phyloP scores from a whole-genome alignment of 179 eudicot genomes.

The Heliamphora pulchella region DNA sequence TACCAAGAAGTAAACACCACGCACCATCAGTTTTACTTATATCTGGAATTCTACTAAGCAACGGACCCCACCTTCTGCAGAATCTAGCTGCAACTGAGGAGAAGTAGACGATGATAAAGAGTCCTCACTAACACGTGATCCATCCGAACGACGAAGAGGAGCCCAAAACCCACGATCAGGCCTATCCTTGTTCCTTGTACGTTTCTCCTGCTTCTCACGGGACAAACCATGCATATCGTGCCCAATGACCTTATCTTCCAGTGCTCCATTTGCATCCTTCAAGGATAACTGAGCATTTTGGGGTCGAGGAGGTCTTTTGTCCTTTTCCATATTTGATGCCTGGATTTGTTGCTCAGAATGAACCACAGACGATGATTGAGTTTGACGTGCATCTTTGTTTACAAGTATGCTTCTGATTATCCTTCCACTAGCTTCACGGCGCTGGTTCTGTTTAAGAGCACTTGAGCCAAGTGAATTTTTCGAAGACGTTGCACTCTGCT shows the following conservation, averaged over 20 bases:
- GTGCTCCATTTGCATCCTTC: conserved; percentile 48
- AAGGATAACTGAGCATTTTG: conserved; percentile 28
- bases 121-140: conserved; percentile 52
- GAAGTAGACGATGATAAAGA: conserved; percentile 34
- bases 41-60: not conserved
- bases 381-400: conserved; percentile 57
- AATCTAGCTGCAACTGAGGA: conserved; percentile 34
- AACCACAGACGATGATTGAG: conserved; percentile 37
- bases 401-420: conserved; percentile 72
- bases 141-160: conserved; percentile 75
- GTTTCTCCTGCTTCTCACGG: conserved; percentile 68
- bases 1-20: not conserved
- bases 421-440: conserved; percentile 77
- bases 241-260: conserved; percentile 44
- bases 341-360: conserved; percentile 46
- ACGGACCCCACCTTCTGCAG: conserved; percentile 45
- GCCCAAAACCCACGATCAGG: conserved; percentile 96
- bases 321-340: conserved; percentile 48
- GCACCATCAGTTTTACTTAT: not conserved
- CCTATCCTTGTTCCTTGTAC: conserved; percentile 77
- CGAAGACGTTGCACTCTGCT: conserved; percentile 33
- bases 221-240: conserved; percentile 40
- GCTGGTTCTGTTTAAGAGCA: conserved; percentile 50
- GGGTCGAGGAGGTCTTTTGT: conserved; percentile 78
- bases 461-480: conserved; percentile 37